Evolutionary conservation across 257 asterid species (phyloP), one percentile per base, ranked within the genome.

Genomic region (Solanum virginianum): DNA sequence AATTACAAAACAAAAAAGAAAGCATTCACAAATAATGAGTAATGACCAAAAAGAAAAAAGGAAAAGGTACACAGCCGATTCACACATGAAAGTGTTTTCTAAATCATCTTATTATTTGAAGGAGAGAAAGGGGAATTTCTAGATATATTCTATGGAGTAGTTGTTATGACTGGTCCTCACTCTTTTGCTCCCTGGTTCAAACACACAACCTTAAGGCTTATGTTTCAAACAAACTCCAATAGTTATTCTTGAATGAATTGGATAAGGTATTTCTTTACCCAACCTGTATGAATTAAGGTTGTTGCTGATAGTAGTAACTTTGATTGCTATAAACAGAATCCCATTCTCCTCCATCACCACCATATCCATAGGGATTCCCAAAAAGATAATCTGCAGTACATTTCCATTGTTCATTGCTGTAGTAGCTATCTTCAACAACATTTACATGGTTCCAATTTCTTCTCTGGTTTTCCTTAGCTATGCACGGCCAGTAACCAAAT

Each of bases 401-500:
- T 83, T 90, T 65, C 98, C 99, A 94, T 12, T 93, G 94, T 57
- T 92, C 93, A 49, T 62, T 70, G 29, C 74, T 79, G 22, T 80
- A 66, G 24, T 79, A 79, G n/a, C 82, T 79, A 77, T 88, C 92
- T 51, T 85, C 90, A 60, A 81, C 88, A 55, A 90, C 72, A 20
- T 41, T 77, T 84, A 49, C 80, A 13, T 68, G 74, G 49, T 85
- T 86, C 16, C 12, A 15, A 56, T 80, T 71, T 68, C 85, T 89
- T 69, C 82, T 79, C 87, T 79, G 86, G 49, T 86, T 87, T 24
- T 62, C 87, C 89, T 91, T 92, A 20, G 88, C 94, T 49, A 93
- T 45, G 84, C 99, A 94, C 1, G 98, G 99, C 98, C 99, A 96
- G 59, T 96, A 87, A 80, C 99, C 99, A 85, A 96, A 94, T 68